Evolutionary conservation across 805 yeast genomes (phyloP), one percentile per base, ranked within the genome.

Genomic region (Grigorovia humatica): DNA sequence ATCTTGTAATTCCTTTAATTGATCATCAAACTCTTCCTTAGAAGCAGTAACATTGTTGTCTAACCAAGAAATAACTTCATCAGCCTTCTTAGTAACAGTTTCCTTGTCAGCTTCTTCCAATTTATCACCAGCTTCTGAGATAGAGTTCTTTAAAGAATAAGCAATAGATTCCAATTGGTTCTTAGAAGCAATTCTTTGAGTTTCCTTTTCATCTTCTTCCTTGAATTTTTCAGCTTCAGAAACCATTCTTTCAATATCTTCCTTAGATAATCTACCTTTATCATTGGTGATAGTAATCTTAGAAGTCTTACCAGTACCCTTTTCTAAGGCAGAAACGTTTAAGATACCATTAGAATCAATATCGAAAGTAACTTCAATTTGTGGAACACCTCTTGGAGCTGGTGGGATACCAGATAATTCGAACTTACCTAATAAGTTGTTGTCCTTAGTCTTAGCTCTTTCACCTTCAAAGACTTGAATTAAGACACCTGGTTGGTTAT

Each of bases 401-500:
- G 97, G 96, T 69, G 97, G 97, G 60, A 90, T 90, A 72, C 96
- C 96, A 62, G 93, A 75, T 67, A 90, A 82, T 76, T 90, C 97
- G 78, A 90, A 90, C 78, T 90, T 90, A 80, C 97, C 97, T 69
- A 90, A 84, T 72, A 88, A 74, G 84, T 89, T 90, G 86, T 90
- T 90, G 75, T 91, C 98, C 80, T 84, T 86, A 51, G 96, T 89
- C 78, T 83, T 83, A 59, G 96, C 86, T 80, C 97, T 88, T 81
- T 90, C 98, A 85, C 98, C 98, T 81, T 90, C 96, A 69, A 77
- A 90, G 63, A 90, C 98, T 81, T 90, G 98, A 74, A 91, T 91
- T 77, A 90, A 81, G 64, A 91, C 98, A 86, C 97, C 96, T 68
- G 98, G 97, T 79, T 91, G 99, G 86, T 91, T 90, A 75, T 91